Evolutionary conservation across 192 early-diverging fungal species (phyloP).

Genomic region (Entomortierella beljakovae): DNA sequence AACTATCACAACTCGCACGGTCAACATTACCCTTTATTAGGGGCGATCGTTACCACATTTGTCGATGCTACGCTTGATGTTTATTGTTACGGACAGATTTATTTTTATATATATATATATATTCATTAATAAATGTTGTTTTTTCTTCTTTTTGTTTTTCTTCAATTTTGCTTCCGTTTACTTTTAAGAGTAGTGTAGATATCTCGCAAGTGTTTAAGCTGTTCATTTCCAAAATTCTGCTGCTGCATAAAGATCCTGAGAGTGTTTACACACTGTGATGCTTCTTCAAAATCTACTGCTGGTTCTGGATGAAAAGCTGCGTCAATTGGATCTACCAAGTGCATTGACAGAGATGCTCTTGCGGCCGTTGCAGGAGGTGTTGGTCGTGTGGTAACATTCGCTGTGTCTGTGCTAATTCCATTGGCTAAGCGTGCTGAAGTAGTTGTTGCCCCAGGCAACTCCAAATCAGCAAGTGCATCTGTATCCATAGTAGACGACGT

Average conservation of each 20-base stretch:
- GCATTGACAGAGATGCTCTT: constrained; percentile 11
- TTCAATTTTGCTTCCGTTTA: constrained; percentile 19
- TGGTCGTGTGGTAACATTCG: neutral
- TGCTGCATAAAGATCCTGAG: constrained; percentile 47
- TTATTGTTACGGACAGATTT: too few relatives aligned
- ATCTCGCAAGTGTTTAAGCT: constrained; percentile 5
- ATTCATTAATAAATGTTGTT: too few relatives aligned
- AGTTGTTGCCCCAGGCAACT: neutral
- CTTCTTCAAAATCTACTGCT: constrained; percentile 28
- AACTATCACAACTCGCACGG: too few relatives aligned
- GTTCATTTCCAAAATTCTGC: constrained; percentile 17
- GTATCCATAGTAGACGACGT: neutral
- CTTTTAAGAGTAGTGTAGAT: constrained; percentile 24
- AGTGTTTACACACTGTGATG: constrained; percentile 19
- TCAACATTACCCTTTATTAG: too few relatives aligned
- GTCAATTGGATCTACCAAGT: constrained; percentile 19
- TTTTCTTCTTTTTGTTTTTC: constrained; percentile 4
- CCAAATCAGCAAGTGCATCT: neutral
- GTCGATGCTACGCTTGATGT: too few relatives aligned
- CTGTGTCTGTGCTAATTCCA: neutral
- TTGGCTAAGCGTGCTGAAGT: neutral
- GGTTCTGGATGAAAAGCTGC: constrained; percentile 24
- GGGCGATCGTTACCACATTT: too few relatives aligned
- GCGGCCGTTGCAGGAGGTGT: constrained; percentile 4
- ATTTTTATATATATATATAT: too few relatives aligned